Percentiles rank a stretch among this genome's conserved stretches.
These are phyloP conservation scores for Arabidopsis arenosa DNA, from an alignment of 345 rosid species.

Conservation along the genomic window DNA sequence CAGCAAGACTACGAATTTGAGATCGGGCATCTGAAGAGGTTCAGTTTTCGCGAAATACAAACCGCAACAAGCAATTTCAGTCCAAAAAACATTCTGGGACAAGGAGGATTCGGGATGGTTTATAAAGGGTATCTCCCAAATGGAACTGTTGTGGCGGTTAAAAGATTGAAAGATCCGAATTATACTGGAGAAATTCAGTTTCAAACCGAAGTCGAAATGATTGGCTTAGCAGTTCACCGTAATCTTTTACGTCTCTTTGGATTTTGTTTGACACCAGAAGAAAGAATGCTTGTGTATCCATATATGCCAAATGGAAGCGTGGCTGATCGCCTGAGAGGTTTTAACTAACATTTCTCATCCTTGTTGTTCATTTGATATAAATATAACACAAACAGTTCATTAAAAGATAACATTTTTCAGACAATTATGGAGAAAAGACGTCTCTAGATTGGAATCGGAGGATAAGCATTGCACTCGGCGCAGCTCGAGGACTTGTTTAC, in stretches of 20 bases:
- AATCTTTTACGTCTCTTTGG: slow-evolving; percentile 88
- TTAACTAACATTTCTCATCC: slow-evolving; percentile 13
- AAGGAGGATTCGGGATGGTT: slow-evolving; percentile 96
- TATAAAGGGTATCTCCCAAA: slow-evolving; percentile 88
- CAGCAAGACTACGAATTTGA: slow-evolving; percentile 92
- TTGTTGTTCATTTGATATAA: background rate
- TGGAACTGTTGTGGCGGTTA: slow-evolving; percentile 78
- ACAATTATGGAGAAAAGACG: slow-evolving; percentile 62
- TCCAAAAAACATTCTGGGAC: slow-evolving; percentile 80
- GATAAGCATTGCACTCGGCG: slow-evolving; percentile 68
- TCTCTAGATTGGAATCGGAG: slow-evolving; percentile 85
- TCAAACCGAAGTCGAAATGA: slow-evolving; percentile 98
- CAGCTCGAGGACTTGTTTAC: slow-evolving; percentile 94
- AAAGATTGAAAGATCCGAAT: slow-evolving; percentile 91
- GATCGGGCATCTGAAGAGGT: slow-evolving; percentile 84
- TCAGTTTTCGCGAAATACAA: slow-evolving; percentile 83
- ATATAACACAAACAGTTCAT: background rate
- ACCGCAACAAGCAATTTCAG: slow-evolving; percentile 77
- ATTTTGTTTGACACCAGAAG: slow-evolving; percentile 84
- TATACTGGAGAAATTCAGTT: slow-evolving; percentile 92
- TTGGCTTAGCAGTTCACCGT: slow-evolving; percentile 91
- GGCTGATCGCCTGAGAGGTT: slow-evolving; percentile 92
- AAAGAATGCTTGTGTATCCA: slow-evolving; percentile 93
- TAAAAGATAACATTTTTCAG: slow-evolving; percentile 21
- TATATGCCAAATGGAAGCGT: slow-evolving; percentile 97